Percentiles rank a stretch among this genome's conserved stretches.
Conservation (phyloP, 2,329 filamentous ascomycete species). For the Neoarthrinium moseri region DNA sequence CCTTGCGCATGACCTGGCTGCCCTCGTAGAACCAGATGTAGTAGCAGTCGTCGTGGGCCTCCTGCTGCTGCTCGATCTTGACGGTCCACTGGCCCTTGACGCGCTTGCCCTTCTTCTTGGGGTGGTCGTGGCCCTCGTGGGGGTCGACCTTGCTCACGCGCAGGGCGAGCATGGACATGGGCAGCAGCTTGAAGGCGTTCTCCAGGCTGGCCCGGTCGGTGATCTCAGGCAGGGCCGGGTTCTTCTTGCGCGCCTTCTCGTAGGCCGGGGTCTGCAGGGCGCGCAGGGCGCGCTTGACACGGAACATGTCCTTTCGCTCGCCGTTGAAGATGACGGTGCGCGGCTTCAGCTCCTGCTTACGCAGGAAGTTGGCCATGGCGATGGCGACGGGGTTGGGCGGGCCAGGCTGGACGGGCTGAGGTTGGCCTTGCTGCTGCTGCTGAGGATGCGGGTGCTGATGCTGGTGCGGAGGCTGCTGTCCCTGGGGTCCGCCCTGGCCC, state of each 20-base stretch:
- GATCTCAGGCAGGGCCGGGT: slow-evolving; percentile 83
- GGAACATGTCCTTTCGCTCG: slow-evolving; percentile 97
- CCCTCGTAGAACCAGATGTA: slow-evolving; percentile 98
- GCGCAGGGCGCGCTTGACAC: slow-evolving; percentile 96
- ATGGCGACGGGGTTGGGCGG: slow-evolving; percentile 87
- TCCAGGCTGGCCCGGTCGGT: slow-evolving; percentile 86
- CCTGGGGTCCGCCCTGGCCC: slow-evolving; percentile 30
- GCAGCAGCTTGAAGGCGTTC: slow-evolving; percentile 92
- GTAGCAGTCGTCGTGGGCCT: slow-evolving; percentile 82
- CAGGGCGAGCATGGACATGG: slow-evolving; percentile 89
- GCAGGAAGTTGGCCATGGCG: slow-evolving; percentile 85
- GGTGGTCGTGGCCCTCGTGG: slow-evolving; percentile 71
- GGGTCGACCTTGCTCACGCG: slow-evolving; percentile 82
- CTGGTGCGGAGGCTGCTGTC: slow-evolving; percentile 33
- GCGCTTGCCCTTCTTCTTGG: slow-evolving; percentile 75
- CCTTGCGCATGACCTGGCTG: slow-evolving; percentile 87
- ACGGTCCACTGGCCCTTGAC: slow-evolving; percentile 97
- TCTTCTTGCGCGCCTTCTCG: slow-evolving; percentile 84
- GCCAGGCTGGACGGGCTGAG: slow-evolving; percentile 69
- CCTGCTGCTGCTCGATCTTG: slow-evolving; percentile 93
- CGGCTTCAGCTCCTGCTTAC: slow-evolving; percentile 79
- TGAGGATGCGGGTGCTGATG: slow-evolving; percentile 33
- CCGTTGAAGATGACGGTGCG: slow-evolving; percentile 92
- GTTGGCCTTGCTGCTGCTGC: slow-evolving; percentile 44
- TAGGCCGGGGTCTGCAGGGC: slow-evolving; percentile 88